phyloP scores from a whole-genome alignment of 2,329 filamentous ascomycete genomes.

The Grosmannia clavigera region DNA sequence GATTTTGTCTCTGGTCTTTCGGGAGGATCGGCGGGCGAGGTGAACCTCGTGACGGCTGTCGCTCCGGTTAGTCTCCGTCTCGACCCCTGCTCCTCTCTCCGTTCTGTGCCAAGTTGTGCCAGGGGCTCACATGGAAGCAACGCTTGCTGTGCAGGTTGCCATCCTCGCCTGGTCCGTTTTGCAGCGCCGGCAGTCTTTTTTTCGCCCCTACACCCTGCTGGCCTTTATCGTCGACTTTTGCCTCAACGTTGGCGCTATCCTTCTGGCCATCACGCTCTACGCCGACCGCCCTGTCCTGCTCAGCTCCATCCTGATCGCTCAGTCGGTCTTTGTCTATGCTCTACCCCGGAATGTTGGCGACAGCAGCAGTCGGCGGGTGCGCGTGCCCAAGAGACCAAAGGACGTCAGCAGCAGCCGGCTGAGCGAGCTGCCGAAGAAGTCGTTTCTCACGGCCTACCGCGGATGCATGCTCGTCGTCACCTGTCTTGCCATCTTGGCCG shows the following conservation, averaged over 20 bases:
- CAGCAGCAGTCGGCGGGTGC: slow-evolving; percentile 16
- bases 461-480: slow-evolving; percentile 86
- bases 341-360: slow-evolving; percentile 30
- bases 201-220: slow-evolving; percentile 58
- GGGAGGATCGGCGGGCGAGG: slow-evolving; percentile 72
- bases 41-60: slow-evolving; percentile 74
- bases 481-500: slow-evolving; percentile 84
- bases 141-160: slow-evolving; percentile 46
- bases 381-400: slow-evolving; percentile 27
- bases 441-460: slow-evolving; percentile 85
- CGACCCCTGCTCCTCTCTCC: slow-evolving; percentile 1
- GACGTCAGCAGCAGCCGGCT: slow-evolving; percentile 21
- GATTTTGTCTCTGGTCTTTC: slow-evolving; percentile 87
- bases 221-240: slow-evolving; percentile 70
- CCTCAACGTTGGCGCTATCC: slow-evolving; percentile 69
- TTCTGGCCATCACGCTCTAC: slow-evolving; percentile 82
- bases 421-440: slow-evolving; percentile 58
- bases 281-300: slow-evolving; percentile 62
- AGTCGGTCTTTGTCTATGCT: slow-evolving; percentile 51
- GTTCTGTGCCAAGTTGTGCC: not conserved
- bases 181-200: slow-evolving; percentile 73
- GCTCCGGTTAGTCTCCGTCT: slow-evolving; percentile 54
- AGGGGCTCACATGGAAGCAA: not conserved
- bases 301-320: slow-evolving; percentile 59
- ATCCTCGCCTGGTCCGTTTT: slow-evolving; percentile 80